Percentiles rank a stretch among this genome's conserved stretches.
phyloP scores from a whole-genome alignment of 1,284 basidiomycete species.

The Fomes fomentarius region DNA sequence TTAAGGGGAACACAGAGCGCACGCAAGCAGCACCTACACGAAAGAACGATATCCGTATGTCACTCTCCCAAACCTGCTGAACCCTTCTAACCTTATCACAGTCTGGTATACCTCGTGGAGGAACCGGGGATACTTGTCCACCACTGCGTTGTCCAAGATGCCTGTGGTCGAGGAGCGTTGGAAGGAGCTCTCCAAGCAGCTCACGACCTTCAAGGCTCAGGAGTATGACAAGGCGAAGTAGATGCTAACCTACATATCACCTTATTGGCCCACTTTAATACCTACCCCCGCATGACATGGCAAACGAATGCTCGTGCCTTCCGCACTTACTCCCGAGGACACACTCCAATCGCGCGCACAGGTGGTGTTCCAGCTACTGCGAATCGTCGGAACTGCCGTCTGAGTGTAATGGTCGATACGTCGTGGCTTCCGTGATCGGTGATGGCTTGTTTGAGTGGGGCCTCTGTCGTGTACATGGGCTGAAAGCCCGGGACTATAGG shows the following conservation, averaged over 20 bases:
- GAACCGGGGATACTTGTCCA: slow-evolving; percentile 76
- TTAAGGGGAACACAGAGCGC: slow-evolving; percentile 73
- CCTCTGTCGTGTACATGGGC: too few relatives aligned
- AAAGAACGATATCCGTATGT: slow-evolving; percentile 82
- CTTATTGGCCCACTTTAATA: too few relatives aligned
- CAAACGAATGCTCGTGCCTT: too few relatives aligned
- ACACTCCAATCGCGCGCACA: too few relatives aligned
- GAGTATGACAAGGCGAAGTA: slow-evolving; percentile 51
- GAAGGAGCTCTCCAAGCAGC: slow-evolving; percentile 63
- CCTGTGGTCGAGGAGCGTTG: slow-evolving; percentile 71
- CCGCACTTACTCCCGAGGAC: too few relatives aligned
- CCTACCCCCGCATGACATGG: too few relatives aligned
- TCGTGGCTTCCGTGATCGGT: too few relatives aligned
- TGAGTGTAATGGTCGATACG: too few relatives aligned
- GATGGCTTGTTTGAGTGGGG: too few relatives aligned
- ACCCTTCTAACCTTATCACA: slow-evolving; percentile 31
- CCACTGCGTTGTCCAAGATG: slow-evolving; percentile 55
- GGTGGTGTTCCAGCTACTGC: too few relatives aligned
- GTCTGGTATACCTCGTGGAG: slow-evolving; percentile 78
- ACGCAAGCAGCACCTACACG: slow-evolving; percentile 80
- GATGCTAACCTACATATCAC: not conserved
- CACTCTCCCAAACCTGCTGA: not conserved
- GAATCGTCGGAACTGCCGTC: too few relatives aligned
- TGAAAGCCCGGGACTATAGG: too few relatives aligned
- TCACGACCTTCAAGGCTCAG: slow-evolving; percentile 63